phyloP scores from a whole-genome alignment of 805 yeast species.

The Maudiozyma turicensis region DNA sequence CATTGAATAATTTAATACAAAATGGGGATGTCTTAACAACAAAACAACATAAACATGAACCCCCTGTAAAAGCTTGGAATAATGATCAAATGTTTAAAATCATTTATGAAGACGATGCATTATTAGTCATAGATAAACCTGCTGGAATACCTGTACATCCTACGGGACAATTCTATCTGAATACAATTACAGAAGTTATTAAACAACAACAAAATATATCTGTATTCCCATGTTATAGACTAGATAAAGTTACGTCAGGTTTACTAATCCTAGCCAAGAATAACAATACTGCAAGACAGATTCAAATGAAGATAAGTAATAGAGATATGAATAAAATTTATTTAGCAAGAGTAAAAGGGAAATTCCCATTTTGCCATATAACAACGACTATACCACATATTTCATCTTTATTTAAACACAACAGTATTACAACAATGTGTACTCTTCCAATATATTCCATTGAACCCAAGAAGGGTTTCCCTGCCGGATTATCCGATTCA shows the following conservation, averaged over 20 bases:
- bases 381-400: neutral
- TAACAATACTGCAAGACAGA: conserved; percentile 46
- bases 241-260: conserved; percentile 89
- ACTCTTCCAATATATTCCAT: conserved; percentile 50
- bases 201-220: conserved; percentile 44
- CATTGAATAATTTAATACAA: conserved; percentile 9
- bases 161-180: conserved; percentile 69
- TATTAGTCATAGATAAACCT: conserved; percentile 87
- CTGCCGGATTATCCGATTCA: conserved; percentile 34
- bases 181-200: conserved; percentile 64
- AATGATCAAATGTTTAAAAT: conserved; percentile 37
- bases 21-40: conserved; percentile 23
- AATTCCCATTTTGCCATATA: conserved; percentile 44
- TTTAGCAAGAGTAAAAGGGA: conserved; percentile 77
- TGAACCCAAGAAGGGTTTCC: conserved; percentile 57
- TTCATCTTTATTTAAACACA: neutral
- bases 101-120: conserved; percentile 58
- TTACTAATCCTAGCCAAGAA: conserved; percentile 47
- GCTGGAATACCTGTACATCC: conserved; percentile 94
- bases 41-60: conserved; percentile 73
- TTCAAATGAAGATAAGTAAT: conserved; percentile 47
- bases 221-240: conserved; percentile 74
- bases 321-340: conserved; percentile 67
- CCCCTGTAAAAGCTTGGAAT: conserved; percentile 50
- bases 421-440: conserved; percentile 3